These are phyloP conservation scores for Phytophthora cactorum DNA, from an alignment of 352 stramenopile species.

Conservation along the genomic window DNA sequence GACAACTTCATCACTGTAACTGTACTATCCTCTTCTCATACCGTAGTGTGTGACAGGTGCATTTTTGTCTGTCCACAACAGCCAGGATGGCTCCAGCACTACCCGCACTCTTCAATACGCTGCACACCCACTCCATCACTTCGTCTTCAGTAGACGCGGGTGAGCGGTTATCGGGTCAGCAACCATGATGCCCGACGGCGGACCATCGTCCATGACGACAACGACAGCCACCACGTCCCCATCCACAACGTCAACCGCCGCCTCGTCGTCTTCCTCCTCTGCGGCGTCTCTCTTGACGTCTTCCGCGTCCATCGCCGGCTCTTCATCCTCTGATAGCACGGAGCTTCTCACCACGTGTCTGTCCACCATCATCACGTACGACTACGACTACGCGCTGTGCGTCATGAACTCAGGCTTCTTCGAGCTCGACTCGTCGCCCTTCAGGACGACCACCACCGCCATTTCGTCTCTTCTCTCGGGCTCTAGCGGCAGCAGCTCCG, in stretches of 20 bases:
- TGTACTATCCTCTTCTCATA: background rate
- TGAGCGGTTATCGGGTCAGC: background rate
- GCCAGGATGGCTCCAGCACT: background rate
- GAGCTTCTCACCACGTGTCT: constrained; percentile 43
- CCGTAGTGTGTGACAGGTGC: background rate
- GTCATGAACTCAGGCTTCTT: constrained; percentile 78
- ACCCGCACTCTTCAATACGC: constrained; percentile 18
- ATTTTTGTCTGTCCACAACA: background rate
- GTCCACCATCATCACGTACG: constrained; percentile 42
- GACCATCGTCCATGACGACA: constrained; percentile 1
- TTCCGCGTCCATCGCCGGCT: constrained; percentile 19
- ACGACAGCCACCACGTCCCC: constrained; percentile 3
- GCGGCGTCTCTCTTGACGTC: constrained; percentile 24
- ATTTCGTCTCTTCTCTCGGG: constrained; percentile 14
- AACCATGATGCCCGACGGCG: constrained; percentile 15
- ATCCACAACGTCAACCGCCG: background rate
- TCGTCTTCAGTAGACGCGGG: background rate
- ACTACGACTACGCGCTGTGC: constrained; percentile 59
- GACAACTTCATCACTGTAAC: too few species aligned
- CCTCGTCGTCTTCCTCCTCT: background rate
- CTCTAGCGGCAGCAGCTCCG: constrained; percentile 14
- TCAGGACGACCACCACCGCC: constrained; percentile 6
- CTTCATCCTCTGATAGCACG: constrained; percentile 23
- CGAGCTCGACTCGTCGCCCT: constrained; percentile 26
- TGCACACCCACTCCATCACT: constrained; percentile 1